Evolutionary conservation across 805 yeast species (phyloP).

Genomic region (Saccharomycopsis oosterbeekiorum): DNA sequence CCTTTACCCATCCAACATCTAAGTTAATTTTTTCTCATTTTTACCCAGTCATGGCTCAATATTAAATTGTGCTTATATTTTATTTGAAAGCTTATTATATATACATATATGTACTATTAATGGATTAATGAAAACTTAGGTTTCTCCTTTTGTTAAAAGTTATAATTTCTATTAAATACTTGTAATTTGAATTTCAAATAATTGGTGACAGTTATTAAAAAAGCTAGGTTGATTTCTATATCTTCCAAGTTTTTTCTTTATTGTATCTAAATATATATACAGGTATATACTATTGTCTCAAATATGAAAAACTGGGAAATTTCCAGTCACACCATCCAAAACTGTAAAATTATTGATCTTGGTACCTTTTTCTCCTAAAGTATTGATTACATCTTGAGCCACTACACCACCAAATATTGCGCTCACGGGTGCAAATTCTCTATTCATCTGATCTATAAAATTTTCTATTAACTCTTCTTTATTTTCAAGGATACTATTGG

Average conservation of each 20-base stretch:
- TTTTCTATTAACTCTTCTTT: slow-evolving; percentile 33
- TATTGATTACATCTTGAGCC: slow-evolving; percentile 85
- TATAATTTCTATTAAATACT: neutral
- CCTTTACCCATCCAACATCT: slow-evolving; percentile 99
- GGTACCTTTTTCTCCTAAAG: slow-evolving; percentile 59
- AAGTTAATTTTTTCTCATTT: slow-evolving; percentile 29
- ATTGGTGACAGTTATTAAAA: neutral
- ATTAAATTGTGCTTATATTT: neutral
- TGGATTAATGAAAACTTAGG: slow-evolving; percentile 14
- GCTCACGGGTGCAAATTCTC: slow-evolving; percentile 74
- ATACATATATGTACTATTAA: slow-evolving; percentile 9
- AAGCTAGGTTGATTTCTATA: too few relatives aligned
- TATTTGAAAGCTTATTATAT: slow-evolving; percentile 1
- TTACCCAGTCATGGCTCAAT: slow-evolving; percentile 2
- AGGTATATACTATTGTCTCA: too few relatives aligned
- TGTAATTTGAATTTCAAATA: neutral
- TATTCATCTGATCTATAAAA: slow-evolving; percentile 33
- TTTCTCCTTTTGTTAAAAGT: slow-evolving; percentile 1
- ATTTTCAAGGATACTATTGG: slow-evolving; percentile 35
- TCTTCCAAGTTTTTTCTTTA: neutral
- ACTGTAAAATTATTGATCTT: slow-evolving; percentile 77
- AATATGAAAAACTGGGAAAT: slow-evolving; percentile 52
- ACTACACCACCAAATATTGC: slow-evolving; percentile 85
- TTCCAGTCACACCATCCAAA: slow-evolving; percentile 60
- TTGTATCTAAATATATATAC: neutral